A percentile compares a stretch with the other conserved stretches of the same genome.
These are phyloP conservation scores for Alliaria petiolata DNA, from an alignment of 345 rosid genomes.

Conservation along the genomic window DNA sequence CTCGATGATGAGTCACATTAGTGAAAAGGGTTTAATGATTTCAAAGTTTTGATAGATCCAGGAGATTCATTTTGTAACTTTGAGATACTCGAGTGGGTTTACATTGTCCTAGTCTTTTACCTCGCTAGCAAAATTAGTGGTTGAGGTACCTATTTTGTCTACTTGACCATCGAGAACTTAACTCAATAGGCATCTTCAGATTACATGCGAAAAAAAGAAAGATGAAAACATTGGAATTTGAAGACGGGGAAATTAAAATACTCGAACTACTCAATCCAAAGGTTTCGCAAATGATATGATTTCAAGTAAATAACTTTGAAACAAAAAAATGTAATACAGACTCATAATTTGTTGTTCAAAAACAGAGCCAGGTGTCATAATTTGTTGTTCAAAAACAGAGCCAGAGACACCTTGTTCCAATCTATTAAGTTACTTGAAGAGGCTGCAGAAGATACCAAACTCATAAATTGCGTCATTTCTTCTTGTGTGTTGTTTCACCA, in stretches of 20 bases:
- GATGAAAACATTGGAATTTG: not conserved
- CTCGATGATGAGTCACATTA: conserved; percentile 9
- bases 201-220: not conserved
- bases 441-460: conserved; percentile 1
- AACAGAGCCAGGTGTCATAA: no score
- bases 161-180: not conserved
- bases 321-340: not conserved
- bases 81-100: not conserved
- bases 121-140: not conserved
- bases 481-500: conserved; percentile 13
- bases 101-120: not conserved
- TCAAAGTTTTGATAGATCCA: not conserved
- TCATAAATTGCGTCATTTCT: not conserved
- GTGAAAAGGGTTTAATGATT: not conserved
- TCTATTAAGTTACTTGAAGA: conserved; percentile 3
- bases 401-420: not conserved
- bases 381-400: not conserved
- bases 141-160: not conserved
- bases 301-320: not conserved
- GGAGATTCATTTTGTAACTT: not conserved
- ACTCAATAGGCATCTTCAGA: not conserved
- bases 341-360: conserved; percentile 5
- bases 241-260: not conserved
- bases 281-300: not conserved
- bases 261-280: conserved; percentile 6